These are phyloP conservation scores for Poronia punctata DNA, from an alignment of 495 filamentous ascomycete species.

Conservation along the genomic window DNA sequence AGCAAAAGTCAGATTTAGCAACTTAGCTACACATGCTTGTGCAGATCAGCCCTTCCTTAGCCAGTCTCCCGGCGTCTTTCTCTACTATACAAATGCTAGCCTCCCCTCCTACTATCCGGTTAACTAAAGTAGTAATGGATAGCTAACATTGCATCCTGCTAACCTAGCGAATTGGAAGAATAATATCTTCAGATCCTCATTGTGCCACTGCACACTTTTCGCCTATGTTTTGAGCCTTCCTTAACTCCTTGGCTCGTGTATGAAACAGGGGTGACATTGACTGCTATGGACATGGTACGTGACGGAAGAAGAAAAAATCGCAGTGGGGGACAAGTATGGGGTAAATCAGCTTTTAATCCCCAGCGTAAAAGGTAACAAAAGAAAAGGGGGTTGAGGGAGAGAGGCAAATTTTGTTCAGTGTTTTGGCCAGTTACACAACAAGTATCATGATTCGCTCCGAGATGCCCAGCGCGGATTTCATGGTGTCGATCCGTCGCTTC, in stretches of 20 bases:
- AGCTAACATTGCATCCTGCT: background rate
- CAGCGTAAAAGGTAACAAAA: no score
- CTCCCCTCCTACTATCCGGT: background rate
- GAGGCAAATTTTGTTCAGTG: no score
- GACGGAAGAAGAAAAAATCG: background rate
- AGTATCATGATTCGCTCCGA: background rate
- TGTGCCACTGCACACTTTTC: conserved; percentile 5
- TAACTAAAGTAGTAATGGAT: background rate
- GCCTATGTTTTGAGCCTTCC: conserved; percentile 2
- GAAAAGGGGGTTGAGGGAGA: no score
- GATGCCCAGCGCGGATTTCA: background rate
- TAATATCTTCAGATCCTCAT: background rate
- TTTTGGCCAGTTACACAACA: no score
- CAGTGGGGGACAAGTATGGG: no score
- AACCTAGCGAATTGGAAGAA: no score
- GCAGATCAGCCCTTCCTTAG: background rate
- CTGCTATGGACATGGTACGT: conserved; percentile 9
- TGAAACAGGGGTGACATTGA: conserved; percentile 2
- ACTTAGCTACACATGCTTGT: background rate
- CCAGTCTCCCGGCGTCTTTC: background rate
- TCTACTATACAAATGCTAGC: conserved; percentile 5
- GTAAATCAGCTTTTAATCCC: no score
- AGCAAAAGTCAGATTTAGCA: no score
- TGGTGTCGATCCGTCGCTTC: background rate
- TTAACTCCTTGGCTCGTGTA: conserved; percentile 7